phyloP scores from a whole-genome alignment of 305 asterid species.

The Fraxinus sp. region DNA sequence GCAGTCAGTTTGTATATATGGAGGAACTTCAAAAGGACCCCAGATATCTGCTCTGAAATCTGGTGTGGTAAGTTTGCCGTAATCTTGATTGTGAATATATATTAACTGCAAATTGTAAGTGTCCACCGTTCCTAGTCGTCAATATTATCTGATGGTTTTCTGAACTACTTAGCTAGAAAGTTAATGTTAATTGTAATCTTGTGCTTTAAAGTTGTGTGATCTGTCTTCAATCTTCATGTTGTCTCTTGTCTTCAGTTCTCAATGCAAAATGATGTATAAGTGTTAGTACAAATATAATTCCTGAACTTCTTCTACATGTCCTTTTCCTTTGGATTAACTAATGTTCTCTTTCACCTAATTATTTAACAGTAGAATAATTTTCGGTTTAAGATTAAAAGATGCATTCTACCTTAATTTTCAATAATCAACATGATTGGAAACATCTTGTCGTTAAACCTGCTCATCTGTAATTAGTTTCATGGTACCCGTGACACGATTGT shows the following conservation, averaged over 20 bases:
- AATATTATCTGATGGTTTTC: not conserved
- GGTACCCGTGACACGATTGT: not conserved
- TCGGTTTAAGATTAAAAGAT: not conserved
- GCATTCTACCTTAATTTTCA: not conserved
- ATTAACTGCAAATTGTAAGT: not conserved
- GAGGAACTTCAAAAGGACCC: constrained; percentile 88
- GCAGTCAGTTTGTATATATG: constrained; percentile 77
- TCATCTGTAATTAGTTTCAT: not conserved
- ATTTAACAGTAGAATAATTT: not conserved
- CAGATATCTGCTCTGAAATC: constrained; percentile 83
- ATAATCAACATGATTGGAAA: not conserved
- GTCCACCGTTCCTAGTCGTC: not conserved
- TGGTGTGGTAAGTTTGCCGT: constrained; percentile 71
- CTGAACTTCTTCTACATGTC: not conserved
- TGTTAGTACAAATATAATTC: not conserved
- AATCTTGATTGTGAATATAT: constrained; percentile 13
- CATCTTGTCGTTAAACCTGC: not conserved
- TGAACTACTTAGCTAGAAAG: not conserved
- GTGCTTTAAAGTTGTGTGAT: not conserved
- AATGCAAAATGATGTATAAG: not conserved
- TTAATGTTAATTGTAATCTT: not conserved
- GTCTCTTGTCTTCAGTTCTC: not conserved
- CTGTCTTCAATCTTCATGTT: not conserved
- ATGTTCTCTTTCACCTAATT: not conserved
- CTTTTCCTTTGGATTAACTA: not conserved